Evolutionary conservation across 768 basidiomycete genomes (phyloP), one percentile per base, ranked within the genome.

Genomic region (Antrodiella citrinella): DNA sequence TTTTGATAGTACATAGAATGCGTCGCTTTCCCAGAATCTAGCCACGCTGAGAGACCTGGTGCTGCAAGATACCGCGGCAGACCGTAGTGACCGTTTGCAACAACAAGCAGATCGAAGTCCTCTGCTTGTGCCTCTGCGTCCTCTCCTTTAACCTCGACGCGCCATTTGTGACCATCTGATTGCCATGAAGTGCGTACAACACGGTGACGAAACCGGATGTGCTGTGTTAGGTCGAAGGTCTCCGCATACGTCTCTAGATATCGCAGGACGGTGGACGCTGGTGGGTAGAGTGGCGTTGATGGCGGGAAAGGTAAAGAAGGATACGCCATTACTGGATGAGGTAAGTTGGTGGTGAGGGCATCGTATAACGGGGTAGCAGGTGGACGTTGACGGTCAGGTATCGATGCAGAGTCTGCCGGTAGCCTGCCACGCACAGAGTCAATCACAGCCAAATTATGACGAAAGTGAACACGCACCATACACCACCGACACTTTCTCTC

Each of bases 261-360:
- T n/a, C 69, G 56, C 39, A 78, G 74, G 1, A 93, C 85, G 4
- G 68, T 67, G 0, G 70, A 55, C 2, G 87, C 86, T 4, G 56
- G 58, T 0, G 90, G 89, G 62, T 75, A 92, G 22, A 90, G 69
- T 1, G 81, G 73, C 0, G 88, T 90, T 2, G 76, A 78, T 0
- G 85, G 81, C 0, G 86, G 86, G 58, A 90, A 91, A 1, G 72
- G 59, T 58, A 77, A 81, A 43, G 73, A 74, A 1, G 73, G 68
- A 56, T 72, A 91, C 2, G 76, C 76, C 90, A 92, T 91, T 45
- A 82, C 51, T 1, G 84, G 84, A 55, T 91, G 85, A 0, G 90
- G 86, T 3, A 92, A 61, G 57, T 91, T 91, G 1, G 89, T 84
- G n/a, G 83, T 84, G 11, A 92, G 69, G 0, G 84, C 83, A 58